Evolutionary conservation across 179 eudicot genomes (phyloP).

Genomic region (Silene noctiflora): DNA sequence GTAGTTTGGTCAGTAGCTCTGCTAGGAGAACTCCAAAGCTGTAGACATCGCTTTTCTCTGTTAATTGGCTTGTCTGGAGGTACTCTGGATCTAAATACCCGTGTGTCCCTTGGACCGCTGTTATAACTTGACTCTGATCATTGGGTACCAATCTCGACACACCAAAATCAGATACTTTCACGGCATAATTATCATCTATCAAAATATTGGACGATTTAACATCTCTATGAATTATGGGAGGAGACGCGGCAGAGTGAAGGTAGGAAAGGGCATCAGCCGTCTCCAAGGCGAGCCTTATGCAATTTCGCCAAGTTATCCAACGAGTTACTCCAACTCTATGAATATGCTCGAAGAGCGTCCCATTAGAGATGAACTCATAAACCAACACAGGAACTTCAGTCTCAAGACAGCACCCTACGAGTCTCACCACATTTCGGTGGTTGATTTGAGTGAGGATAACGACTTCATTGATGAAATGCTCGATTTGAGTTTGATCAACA

Average conservation of each 20-base stretch:
- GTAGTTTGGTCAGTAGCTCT: slow-evolving; percentile 10
- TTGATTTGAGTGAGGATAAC: not conserved
- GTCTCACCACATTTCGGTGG: too few relatives aligned
- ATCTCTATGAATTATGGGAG: slow-evolving; percentile 1
- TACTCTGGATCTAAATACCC: slow-evolving; percentile 1
- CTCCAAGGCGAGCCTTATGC: not conserved
- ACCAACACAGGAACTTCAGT: not conserved
- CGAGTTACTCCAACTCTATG: not conserved
- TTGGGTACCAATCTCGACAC: not conserved
- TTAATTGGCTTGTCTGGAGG: slow-evolving; percentile 1
- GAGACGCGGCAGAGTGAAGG: not conserved
- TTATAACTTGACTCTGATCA: not conserved
- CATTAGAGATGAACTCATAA: slow-evolving; percentile 4
- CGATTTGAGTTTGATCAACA: slow-evolving; percentile 11
- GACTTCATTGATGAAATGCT: not conserved
- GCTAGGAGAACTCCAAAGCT: slow-evolving; percentile 7
- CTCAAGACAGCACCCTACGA: not conserved
- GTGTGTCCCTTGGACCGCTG: not conserved
- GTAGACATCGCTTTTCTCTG: not conserved
- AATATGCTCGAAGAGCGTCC: not conserved
- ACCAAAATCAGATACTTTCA: not conserved
- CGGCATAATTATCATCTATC: not conserved
- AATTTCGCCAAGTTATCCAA: not conserved
- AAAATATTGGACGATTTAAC: not conserved
- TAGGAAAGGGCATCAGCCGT: not conserved